Conservation (phyloP, 75 land plant genomes). For the Sequoia sempervirens region DNA sequence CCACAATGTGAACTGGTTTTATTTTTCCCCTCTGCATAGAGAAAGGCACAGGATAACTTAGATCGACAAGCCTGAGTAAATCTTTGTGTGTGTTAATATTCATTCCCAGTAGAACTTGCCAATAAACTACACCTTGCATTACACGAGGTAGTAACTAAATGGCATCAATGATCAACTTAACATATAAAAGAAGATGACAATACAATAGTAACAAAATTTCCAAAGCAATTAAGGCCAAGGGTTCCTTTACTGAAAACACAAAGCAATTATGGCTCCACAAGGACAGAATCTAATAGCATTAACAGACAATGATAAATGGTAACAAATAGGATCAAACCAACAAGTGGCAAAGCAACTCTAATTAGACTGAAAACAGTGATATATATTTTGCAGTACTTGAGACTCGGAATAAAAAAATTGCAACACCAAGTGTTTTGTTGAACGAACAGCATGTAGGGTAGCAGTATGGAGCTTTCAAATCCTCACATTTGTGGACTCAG, state of each 20-base stretch:
- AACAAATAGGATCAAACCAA: neutral
- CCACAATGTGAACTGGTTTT: slow-evolving; percentile 85
- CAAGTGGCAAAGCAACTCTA: neutral
- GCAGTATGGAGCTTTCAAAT: neutral
- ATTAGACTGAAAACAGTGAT: neutral
- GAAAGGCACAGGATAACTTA: neutral
- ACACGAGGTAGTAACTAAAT: neutral
- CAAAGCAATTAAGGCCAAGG: neutral
- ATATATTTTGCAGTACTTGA: neutral
- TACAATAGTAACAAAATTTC: neutral
- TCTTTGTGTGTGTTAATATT: neutral
- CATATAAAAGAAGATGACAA: neutral
- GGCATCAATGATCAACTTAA: neutral
- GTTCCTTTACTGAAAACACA: slow-evolving; percentile 2
- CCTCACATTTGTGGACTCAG: neutral
- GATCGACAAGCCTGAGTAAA: neutral
- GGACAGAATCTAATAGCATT: neutral
- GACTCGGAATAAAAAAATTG: neutral
- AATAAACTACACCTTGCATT: neutral
- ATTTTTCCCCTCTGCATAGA: slow-evolving; percentile 66
- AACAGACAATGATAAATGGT: neutral
- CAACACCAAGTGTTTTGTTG: neutral
- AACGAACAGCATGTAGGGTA: neutral
- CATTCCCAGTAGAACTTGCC: neutral
- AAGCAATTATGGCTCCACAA: neutral